phyloP scores from a whole-genome alignment of 495 filamentous ascomycete species.

The Daldinia childiae region DNA sequence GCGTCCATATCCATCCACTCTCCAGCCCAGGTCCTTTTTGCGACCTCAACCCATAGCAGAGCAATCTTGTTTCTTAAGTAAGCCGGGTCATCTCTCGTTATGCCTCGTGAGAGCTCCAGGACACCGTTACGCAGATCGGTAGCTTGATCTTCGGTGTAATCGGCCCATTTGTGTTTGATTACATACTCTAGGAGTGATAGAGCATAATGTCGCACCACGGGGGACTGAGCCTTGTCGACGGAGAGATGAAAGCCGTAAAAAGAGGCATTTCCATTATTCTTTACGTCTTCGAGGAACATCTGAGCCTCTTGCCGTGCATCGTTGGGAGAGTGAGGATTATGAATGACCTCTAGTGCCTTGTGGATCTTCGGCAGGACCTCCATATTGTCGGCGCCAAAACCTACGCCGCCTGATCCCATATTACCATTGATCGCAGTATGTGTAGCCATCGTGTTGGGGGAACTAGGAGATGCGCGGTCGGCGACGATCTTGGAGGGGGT shows the following conservation, averaged over 20 bases:
- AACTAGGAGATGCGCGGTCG: slow-evolving; percentile 33
- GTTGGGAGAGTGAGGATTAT: slow-evolving; percentile 83
- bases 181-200: slow-evolving; percentile 89
- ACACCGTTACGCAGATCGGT: slow-evolving; percentile 74
- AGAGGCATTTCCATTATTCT: slow-evolving; percentile 78
- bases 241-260: slow-evolving; percentile 88
- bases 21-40: slow-evolving; percentile 88
- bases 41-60: slow-evolving; percentile 93
- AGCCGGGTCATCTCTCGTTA: slow-evolving; percentile 76
- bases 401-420: slow-evolving; percentile 46
- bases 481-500: slow-evolving; percentile 43
- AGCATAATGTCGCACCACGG: slow-evolving; percentile 91
- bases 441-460: slow-evolving; percentile 34
- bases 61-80: slow-evolving; percentile 94
- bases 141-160: slow-evolving; percentile 71
- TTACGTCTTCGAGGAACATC: slow-evolving; percentile 82
- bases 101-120: slow-evolving; percentile 76
- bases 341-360: slow-evolving; percentile 83
- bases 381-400: slow-evolving; percentile 37
- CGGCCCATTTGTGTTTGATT: slow-evolving; percentile 82
- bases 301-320: slow-evolving; percentile 84
- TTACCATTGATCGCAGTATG: slow-evolving; percentile 44
- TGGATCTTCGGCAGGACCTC: slow-evolving; percentile 69
- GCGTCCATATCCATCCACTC: slow-evolving; percentile 97
- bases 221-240: slow-evolving; percentile 71